Percentiles rank a stretch among this genome's conserved stretches.
Conservation (phyloP, 768 basidiomycete species). For the Tricholoma bakamatsutake region DNA sequence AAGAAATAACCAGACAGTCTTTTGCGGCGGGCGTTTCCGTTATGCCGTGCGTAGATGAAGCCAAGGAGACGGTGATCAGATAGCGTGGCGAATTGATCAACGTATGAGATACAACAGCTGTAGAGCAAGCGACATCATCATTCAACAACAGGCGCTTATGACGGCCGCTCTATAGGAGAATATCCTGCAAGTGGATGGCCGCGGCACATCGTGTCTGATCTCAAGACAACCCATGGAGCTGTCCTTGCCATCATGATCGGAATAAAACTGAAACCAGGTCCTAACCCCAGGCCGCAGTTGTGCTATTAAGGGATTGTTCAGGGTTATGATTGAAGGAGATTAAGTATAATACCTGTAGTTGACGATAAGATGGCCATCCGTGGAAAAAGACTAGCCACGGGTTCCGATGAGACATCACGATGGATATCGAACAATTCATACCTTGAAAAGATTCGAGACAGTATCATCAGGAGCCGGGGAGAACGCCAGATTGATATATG, state of each 20-base stretch:
- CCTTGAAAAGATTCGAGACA: constrained; percentile 73
- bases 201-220: neutral
- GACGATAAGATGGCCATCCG: constrained; percentile 85
- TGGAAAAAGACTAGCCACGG: constrained; percentile 64
- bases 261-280: neutral
- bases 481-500: constrained; percentile 66
- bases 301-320: constrained; percentile 19
- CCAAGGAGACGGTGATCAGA: neutral
- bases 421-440: constrained; percentile 14
- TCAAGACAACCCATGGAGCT: neutral
- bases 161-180: neutral
- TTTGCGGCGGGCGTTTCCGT: neutral
- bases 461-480: constrained; percentile 81
- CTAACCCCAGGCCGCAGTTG: constrained; percentile 41
- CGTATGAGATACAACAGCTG: neutral
- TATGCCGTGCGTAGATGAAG: neutral
- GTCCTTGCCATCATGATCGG: neutral
- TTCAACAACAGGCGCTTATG: neutral
- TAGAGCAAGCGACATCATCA: neutral
- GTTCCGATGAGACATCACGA: neutral
- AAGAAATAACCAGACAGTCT: neutral
- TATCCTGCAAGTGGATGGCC: neutral
- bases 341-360: constrained; percentile 67
- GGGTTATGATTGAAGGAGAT: neutral
- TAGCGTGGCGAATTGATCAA: neutral